phyloP scores from a whole-genome alignment of 1,284 basidiomycete species.

The Cutaneotrichosporon sp. region DNA sequence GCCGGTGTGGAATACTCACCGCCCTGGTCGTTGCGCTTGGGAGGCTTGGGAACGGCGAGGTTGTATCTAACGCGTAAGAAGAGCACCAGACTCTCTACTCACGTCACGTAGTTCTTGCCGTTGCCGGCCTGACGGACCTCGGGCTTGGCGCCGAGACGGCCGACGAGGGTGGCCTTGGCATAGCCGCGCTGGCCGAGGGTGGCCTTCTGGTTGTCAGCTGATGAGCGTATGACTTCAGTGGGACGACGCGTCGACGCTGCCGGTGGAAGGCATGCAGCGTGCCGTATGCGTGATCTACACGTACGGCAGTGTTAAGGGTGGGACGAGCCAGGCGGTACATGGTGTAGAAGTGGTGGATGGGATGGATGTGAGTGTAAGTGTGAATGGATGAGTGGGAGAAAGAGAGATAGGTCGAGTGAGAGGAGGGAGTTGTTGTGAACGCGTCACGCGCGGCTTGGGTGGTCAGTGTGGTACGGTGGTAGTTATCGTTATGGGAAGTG shows the following conservation, averaged over 20 bases:
- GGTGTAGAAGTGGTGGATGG: slow-evolving; percentile 8
- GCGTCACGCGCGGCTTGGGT: not conserved
- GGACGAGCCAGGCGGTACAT: slow-evolving; percentile 21
- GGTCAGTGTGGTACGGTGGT: not conserved
- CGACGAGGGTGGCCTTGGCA: slow-evolving; percentile 38
- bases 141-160: slow-evolving; percentile 37
- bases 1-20: slow-evolving; percentile 23
- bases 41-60: slow-evolving; percentile 30
- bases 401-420: not conserved
- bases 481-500: not conserved
- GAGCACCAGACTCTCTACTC: too few species aligned
- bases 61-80: slow-evolving; percentile 24
- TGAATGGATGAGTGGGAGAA: not conserved
- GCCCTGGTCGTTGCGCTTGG: slow-evolving; percentile 34
- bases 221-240: too few species aligned
- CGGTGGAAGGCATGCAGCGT: not conserved
- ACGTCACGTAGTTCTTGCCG: slow-evolving; percentile 34
- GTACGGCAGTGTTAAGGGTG: slow-evolving; percentile 15
- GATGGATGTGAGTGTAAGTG: not conserved
- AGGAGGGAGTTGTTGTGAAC: not conserved
- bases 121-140: slow-evolving; percentile 24
- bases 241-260: too few species aligned
- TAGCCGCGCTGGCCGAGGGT: slow-evolving; percentile 17
- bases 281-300: not conserved
- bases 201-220: slow-evolving; percentile 13